Percentiles rank a stretch among this genome's conserved stretches.
These are phyloP conservation scores for Beauveria asiatica DNA, from an alignment of 2,329 filamentous ascomycete genomes.

Conservation along the genomic window DNA sequence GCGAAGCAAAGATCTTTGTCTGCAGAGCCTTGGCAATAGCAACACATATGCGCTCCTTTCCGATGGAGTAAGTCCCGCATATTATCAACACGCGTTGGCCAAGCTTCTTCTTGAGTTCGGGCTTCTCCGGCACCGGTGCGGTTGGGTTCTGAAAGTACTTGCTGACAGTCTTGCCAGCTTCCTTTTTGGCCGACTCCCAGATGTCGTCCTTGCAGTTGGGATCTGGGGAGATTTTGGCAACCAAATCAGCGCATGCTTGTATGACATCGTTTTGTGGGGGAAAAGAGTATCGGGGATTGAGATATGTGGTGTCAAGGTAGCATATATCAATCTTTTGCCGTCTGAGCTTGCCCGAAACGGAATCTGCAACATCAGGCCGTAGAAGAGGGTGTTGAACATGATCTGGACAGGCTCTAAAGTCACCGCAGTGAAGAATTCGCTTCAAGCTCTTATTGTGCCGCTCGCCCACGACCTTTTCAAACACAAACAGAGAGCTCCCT, in stretches of 20 bases:
- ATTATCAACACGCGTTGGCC: conserved; percentile 70
- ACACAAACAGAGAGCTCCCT: conserved; percentile 86
- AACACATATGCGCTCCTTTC: conserved; percentile 91
- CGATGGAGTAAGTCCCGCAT: conserved; percentile 95
- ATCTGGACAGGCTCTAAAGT: conserved; percentile 82
- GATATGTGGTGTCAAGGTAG: conserved; percentile 94
- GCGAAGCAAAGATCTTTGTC: conserved; percentile 82
- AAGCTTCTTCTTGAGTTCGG: conserved; percentile 19
- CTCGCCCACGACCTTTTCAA: conserved; percentile 66
- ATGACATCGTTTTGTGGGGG: conserved; percentile 85
- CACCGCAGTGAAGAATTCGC: conserved; percentile 86
- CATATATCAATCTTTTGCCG: conserved; percentile 91
- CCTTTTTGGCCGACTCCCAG: conserved; percentile 36
- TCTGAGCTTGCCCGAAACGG: conserved; percentile 57
- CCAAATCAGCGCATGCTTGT: conserved; percentile 77
- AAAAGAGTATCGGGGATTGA: conserved; percentile 93
- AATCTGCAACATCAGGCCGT: conserved; percentile 64
- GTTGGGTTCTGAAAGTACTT: conserved; percentile 39
- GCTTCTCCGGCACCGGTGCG: conserved; percentile 17
- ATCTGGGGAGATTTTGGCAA: conserved; percentile 64
- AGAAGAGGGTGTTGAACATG: conserved; percentile 79
- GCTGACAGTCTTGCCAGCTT: conserved; percentile 36
- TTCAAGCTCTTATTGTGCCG: conserved; percentile 54
- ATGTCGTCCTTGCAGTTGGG: conserved; percentile 39
- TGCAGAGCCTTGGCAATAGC: conserved; percentile 80